Evolutionary conservation across 345 rosid genomes (phyloP).

Genomic region (Geranium brycei): DNA sequence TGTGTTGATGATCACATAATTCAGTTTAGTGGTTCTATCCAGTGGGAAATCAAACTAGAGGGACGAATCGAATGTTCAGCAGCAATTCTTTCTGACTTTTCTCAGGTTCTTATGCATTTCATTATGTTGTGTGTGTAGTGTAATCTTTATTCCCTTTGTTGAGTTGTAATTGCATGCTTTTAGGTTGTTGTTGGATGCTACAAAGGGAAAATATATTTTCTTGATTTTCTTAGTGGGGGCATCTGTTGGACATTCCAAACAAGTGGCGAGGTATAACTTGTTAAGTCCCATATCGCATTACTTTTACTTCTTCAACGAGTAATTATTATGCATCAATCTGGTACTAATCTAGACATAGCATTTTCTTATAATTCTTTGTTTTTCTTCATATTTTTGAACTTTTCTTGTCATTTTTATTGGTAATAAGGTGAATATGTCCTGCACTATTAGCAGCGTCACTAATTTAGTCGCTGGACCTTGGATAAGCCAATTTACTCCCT

Average conservation of each 20-base stretch:
- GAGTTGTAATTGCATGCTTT: slow-evolving; percentile 6
- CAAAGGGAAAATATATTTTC: slow-evolving; percentile 64
- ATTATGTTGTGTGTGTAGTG: slow-evolving; percentile 5
- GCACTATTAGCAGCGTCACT: too few relatives aligned
- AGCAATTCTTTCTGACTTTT: slow-evolving; percentile 53
- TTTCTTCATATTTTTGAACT: neutral
- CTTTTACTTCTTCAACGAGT: neutral
- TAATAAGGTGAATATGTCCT: too few relatives aligned
- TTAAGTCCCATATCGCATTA: slow-evolving; percentile 8
- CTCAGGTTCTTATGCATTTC: slow-evolving; percentile 42
- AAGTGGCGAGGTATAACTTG: slow-evolving; percentile 52
- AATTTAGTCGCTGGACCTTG: too few relatives aligned
- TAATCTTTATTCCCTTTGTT: slow-evolving; percentile 9
- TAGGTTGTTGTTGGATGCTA: slow-evolving; percentile 95
- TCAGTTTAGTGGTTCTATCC: slow-evolving; percentile 54
- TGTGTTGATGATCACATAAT: slow-evolving; percentile 2
- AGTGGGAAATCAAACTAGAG: slow-evolving; percentile 60
- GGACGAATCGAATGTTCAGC: slow-evolving; percentile 92
- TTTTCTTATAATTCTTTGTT: neutral
- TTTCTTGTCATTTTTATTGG: too few relatives aligned
- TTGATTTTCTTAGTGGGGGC: slow-evolving; percentile 55
- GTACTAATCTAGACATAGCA: neutral
- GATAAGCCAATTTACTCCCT: too few relatives aligned
- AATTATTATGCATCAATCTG: neutral
- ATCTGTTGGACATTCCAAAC: slow-evolving; percentile 79